Evolutionary conservation across 202 grass and related monocot genomes (phyloP).

Genomic region (Brachypodium distachyon): DNA sequence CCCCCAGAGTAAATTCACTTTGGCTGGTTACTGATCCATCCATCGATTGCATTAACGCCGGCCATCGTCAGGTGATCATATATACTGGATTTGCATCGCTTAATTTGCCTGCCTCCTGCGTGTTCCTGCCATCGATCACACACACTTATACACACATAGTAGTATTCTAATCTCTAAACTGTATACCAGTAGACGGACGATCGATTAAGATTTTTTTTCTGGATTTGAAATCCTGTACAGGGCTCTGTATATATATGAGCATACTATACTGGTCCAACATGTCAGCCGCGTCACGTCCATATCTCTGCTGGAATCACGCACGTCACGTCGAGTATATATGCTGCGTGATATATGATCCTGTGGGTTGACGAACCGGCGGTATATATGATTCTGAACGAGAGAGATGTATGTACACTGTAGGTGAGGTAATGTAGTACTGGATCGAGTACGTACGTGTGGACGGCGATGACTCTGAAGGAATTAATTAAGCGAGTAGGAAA

Average conservation of each 20-base stretch:
- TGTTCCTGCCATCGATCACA: not conserved
- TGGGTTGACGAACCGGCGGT: not conserved
- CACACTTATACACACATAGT: not conserved
- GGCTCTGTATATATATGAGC: not conserved
- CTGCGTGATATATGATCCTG: not conserved
- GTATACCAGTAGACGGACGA: no score
- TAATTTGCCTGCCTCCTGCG: not conserved
- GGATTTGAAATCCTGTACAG: not conserved
- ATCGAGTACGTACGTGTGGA: no score
- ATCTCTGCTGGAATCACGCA: not conserved
- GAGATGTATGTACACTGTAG: not conserved
- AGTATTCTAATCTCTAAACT: not conserved
- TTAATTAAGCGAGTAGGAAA: not conserved
- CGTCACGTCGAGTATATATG: not conserved
- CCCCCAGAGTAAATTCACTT: not conserved
- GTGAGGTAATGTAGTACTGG: no score
- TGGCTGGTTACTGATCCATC: not conserved
- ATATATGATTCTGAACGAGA: not conserved
- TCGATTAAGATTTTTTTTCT: not conserved
- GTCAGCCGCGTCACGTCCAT: not conserved
- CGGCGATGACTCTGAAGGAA: not conserved
- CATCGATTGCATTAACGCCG: no score
- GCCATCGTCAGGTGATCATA: no score
- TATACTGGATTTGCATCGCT: not conserved
- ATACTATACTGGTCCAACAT: not conserved